Evolutionary conservation across 2,329 filamentous ascomycete species (phyloP), one percentile per base, ranked within the genome.

Genomic region (Talaromyces sp.): DNA sequence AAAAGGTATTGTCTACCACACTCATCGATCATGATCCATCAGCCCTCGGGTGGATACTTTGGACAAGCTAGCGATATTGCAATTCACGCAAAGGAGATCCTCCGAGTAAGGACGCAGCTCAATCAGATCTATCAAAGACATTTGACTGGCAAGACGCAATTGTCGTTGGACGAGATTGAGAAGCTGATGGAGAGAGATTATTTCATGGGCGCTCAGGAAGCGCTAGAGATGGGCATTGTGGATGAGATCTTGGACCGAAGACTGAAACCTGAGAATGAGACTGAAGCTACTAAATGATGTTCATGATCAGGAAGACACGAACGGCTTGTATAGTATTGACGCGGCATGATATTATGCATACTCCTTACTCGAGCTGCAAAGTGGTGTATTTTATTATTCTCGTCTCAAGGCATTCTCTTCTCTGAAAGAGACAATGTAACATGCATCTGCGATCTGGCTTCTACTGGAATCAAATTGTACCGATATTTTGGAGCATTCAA

Each of bases 121-220:
- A 98, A 99, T 77, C 84, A 89, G 79, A 98, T 99, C 65, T 97
- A 97, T 76, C 87, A 89, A 76, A 81, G 84, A 61, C 95, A 99
- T 77, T 82, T 99, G 73, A 97, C 93, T 3, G 76, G 78, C 33
- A 78, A 77, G 72, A 89, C 87, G 76, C 83, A 88, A 60, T 88
- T 92, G 76, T 88, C 84, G 39, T 73, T 96, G 41, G 88, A 93
- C 58, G 90, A 96, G 73, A 90, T 99, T 73, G 94, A 95, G 78
- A 92, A 89, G 75, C 85, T 97, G 77, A 98, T 99, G 94, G 95
- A 99, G 82, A 84, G 95, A 65, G 95, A 99, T 77, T 95, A 95
- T 74, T 98, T 97, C 72, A 85, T 99, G 84, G 90, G 90, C 63
- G 93, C 93, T 0, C 82, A 92, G 54, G 93, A 99, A 81, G 95